phyloP scores from a whole-genome alignment of 169 alveolate genomes.

The Babesia divergens region DNA sequence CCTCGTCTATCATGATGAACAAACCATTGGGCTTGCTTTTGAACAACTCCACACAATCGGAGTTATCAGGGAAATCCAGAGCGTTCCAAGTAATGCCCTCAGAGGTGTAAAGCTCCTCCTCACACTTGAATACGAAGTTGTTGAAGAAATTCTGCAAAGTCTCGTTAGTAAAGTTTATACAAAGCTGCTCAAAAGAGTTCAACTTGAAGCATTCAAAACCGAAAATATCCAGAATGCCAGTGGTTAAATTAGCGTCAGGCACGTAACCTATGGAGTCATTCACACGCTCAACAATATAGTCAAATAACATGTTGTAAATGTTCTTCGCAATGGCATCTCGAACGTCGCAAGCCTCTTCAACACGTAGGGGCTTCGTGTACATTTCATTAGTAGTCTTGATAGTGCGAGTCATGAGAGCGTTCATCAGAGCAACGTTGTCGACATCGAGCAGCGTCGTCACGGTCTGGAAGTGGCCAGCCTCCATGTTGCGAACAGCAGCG shows the following conservation, averaged over 20 bases:
- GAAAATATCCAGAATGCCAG: slow-evolving; percentile 95
- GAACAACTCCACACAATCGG: slow-evolving; percentile 91
- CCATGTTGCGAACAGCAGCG: slow-evolving; percentile 60
- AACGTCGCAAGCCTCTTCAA: slow-evolving; percentile 79
- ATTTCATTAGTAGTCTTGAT: slow-evolving; percentile 74
- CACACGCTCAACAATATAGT: slow-evolving; percentile 90
- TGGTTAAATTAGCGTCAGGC: slow-evolving; percentile 63
- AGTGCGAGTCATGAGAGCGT: slow-evolving; percentile 72
- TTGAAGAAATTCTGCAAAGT: slow-evolving; percentile 89
- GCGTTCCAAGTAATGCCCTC: slow-evolving; percentile 93
- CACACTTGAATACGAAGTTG: slow-evolving; percentile 93
- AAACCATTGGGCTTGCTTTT: slow-evolving; percentile 80
- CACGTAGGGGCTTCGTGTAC: slow-evolving; percentile 76
- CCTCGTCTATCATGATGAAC: slow-evolving; percentile 91
- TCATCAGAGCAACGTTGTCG: slow-evolving; percentile 62
- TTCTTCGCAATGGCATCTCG: slow-evolving; percentile 96
- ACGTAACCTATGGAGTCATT: slow-evolving; percentile 86
- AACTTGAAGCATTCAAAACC: slow-evolving; percentile 96
- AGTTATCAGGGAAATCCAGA: slow-evolving; percentile 95
- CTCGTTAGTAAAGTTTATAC: slow-evolving; percentile 97
- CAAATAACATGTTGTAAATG: slow-evolving; percentile 92
- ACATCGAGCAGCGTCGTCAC: slow-evolving; percentile 69
- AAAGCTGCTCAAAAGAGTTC: slow-evolving; percentile 94
- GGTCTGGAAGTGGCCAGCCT: slow-evolving; percentile 60
- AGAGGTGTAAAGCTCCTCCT: slow-evolving; percentile 85